These are phyloP conservation scores for Aureobasidium uvarum DNA, from an alignment of 2,329 filamentous ascomycete species.

Conservation along the genomic window DNA sequence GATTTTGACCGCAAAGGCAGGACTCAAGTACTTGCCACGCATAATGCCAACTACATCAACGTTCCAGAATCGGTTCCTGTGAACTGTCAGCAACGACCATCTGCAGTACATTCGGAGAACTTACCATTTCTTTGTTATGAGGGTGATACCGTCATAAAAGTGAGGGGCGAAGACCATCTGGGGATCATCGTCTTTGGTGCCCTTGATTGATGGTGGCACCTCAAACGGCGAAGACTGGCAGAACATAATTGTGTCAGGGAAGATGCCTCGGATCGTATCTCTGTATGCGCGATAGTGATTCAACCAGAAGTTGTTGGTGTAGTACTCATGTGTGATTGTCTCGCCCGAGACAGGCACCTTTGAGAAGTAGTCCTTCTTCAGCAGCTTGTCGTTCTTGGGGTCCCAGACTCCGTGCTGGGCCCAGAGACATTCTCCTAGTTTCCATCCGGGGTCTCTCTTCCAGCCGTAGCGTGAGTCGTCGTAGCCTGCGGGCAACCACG, in stretches of 20 bases:
- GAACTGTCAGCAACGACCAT: slow-evolving; percentile 28
- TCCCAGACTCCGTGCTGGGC: slow-evolving; percentile 98
- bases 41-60: slow-evolving; percentile 92
- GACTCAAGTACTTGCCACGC: slow-evolving; percentile 81
- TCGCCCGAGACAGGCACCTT: slow-evolving; percentile 73
- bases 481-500: slow-evolving; percentile 80
- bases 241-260: slow-evolving; percentile 80
- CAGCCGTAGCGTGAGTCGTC: slow-evolving; percentile 88
- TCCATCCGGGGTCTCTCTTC: slow-evolving; percentile 85
- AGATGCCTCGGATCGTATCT: slow-evolving; percentile 69
- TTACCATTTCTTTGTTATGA: slow-evolving; percentile 95
- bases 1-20: slow-evolving; percentile 87
- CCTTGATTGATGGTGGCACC: slow-evolving; percentile 83
- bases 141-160: slow-evolving; percentile 93
- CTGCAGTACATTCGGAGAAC: not conserved
- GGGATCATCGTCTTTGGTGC: slow-evolving; percentile 81
- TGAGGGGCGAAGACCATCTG: slow-evolving; percentile 92
- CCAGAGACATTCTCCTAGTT: slow-evolving; percentile 92
- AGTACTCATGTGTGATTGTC: slow-evolving; percentile 74
- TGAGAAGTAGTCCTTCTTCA: slow-evolving; percentile 85
- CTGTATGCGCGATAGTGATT: slow-evolving; percentile 75
- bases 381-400: slow-evolving; percentile 67
- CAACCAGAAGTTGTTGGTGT: slow-evolving; percentile 91
- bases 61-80: slow-evolving; percentile 86
- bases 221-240: slow-evolving; percentile 92